Base-by-base conservation (phyloP, 208 protist genomes). In the Trypanosoma rangeli region DNA sequence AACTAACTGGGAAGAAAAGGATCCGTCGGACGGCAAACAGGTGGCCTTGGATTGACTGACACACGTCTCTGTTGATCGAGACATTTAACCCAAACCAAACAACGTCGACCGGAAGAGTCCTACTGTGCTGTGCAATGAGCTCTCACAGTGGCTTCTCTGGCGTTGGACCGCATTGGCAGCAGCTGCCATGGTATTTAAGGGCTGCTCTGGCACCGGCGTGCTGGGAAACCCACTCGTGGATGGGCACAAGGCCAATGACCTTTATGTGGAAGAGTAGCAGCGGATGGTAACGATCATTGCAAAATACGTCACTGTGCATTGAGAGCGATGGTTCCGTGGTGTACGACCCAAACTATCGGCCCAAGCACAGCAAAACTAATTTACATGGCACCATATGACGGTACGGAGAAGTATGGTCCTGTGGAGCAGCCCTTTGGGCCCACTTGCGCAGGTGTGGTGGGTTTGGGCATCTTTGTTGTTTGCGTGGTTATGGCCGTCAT, bases 351-450 rank as follows among this genome's bases (percentile, higher is more conserved):
- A 62, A 73, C 50, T 66, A 59, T 39, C 31, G 49, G 8, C 58
- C 55, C 13, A 66, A 66, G 58, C 26, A 48, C 35, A 66, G 49
- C n/a, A 73, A 73, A 60, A 52, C 50, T 24, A 66, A 66, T 73
- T 35, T 66, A 3, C 22, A 73, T 73, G 57, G 58, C 58, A 5
- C 58, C 68, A 28, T 73, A 66, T 46, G n/a, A 66, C 52, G 18
- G 35, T 28, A 18, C 8, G 1, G 68, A 59, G n/a, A 46, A 60
- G 18, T 49, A 55, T 29, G 48, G 66, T 48, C 39, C 59, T 0
- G 68, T 73, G 1, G 58, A 65, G 22, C 68, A 39, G 31, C 12
- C 57, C 1, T 73, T 66, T 62, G 58, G 55, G 68, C 29, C 66
- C 39, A 22, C 37, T 18, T 68, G 67, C 37, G 67, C 67, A 0